phyloP scores from a whole-genome alignment of 805 yeast species.

The Starmera quercuum region DNA sequence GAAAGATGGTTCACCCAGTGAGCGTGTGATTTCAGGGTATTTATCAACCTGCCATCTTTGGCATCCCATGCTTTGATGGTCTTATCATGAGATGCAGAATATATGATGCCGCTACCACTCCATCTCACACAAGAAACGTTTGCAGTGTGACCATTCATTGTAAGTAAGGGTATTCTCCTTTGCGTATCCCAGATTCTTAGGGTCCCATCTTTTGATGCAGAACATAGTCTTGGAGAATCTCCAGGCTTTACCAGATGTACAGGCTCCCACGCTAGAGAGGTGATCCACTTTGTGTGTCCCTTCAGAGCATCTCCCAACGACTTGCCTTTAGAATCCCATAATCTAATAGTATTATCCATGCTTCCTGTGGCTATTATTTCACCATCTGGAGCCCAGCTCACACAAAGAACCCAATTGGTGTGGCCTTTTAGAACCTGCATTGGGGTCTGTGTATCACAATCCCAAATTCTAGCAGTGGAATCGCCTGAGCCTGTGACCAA shows the following conservation, averaged over 20 bases:
- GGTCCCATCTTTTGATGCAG: conserved; percentile 90
- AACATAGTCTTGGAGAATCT: conserved; percentile 63
- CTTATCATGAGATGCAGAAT: conserved; percentile 91
- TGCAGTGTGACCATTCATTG: conserved; percentile 81
- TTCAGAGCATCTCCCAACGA: conserved; percentile 63
- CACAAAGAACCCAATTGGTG: conserved; percentile 89
- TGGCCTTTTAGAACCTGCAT: conserved; percentile 76
- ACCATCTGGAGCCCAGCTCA: conserved; percentile 89
- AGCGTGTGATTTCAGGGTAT: conserved; percentile 81
- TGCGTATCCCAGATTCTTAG: conserved; percentile 84
- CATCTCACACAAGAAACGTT: conserved; percentile 95
- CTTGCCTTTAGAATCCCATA: conserved; percentile 80
- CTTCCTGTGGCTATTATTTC: conserved; percentile 89
- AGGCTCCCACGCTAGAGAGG: conserved; percentile 92
- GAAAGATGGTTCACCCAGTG: conserved; percentile 98
- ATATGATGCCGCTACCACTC: conserved; percentile 84
- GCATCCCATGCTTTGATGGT: conserved; percentile 91
- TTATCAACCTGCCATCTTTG: conserved; percentile 65
- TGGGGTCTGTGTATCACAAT: conserved; percentile 91
- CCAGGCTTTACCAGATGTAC: conserved; percentile 66
- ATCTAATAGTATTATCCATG: conserved; percentile 82
- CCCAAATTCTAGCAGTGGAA: conserved; percentile 94
- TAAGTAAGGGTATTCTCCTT: conserved; percentile 53
- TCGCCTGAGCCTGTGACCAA: conserved; percentile 97
- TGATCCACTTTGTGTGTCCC: conserved; percentile 89